A percentile compares a stretch with the other conserved stretches of the same genome.
phyloP scores from a whole-genome alignment of 2,329 filamentous ascomycete genomes.

The Penicillium vulpinum region DNA sequence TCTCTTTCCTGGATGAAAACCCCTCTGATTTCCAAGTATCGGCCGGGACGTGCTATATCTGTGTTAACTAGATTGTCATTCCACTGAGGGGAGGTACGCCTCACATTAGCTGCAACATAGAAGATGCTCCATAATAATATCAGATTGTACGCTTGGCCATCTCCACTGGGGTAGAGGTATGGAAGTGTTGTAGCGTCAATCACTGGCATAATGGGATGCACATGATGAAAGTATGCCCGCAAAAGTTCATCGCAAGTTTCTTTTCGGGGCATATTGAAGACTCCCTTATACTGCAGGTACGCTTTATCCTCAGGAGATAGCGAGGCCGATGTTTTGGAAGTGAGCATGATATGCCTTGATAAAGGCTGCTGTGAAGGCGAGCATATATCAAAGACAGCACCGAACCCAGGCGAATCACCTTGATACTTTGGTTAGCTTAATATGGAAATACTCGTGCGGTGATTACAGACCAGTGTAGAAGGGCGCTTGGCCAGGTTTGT shows the following conservation, averaged over 20 bases:
- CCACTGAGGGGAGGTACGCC: neutral
- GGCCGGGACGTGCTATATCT: constrained; percentile 26
- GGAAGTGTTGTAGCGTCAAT: constrained; percentile 35
- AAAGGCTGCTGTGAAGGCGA: constrained; percentile 17
- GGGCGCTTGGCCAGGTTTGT: constrained; percentile 21
- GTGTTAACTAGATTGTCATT: neutral
- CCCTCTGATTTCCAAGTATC: constrained; percentile 31
- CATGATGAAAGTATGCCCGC: constrained; percentile 39
- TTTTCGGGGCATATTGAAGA: constrained; percentile 34
- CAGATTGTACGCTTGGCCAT: constrained; percentile 34
- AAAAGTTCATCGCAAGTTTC: constrained; percentile 35
- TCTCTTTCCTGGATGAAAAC: constrained; percentile 34
- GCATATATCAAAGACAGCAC: constrained; percentile 22
- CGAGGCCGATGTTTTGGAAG: constrained; percentile 11
- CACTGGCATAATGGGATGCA: constrained; percentile 42
- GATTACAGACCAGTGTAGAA: constrained; percentile 26
- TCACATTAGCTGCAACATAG: constrained; percentile 38
- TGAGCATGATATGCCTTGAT: constrained; percentile 23
- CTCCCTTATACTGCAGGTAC: constrained; percentile 36
- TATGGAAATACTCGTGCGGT: neutral
- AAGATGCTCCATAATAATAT: constrained; percentile 45
- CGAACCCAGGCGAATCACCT: constrained; percentile 27
- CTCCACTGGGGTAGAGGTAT: constrained; percentile 27
- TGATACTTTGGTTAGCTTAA: neutral
- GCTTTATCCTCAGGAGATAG: constrained; percentile 22